Evolutionary conservation across 805 yeast species (phyloP).

Genomic region (Jamesozyma piceae): DNA sequence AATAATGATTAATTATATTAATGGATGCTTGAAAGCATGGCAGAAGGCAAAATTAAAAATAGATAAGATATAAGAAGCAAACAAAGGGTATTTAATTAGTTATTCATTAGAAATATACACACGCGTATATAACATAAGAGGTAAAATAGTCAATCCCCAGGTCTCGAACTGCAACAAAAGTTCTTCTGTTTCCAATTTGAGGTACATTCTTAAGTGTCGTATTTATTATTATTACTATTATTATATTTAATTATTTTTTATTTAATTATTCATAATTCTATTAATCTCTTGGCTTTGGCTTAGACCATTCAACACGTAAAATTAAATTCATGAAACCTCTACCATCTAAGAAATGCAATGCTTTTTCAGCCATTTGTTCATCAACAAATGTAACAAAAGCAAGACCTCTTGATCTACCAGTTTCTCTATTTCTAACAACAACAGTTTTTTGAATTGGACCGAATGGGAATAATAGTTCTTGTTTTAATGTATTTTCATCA

Average conservation of each 20-base stretch:
- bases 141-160: too few species aligned
- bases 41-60: slow-evolving; percentile 28
- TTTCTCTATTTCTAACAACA: slow-evolving; percentile 82
- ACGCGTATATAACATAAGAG: too few species aligned
- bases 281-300: slow-evolving; percentile 28
- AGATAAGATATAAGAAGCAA: slow-evolving; percentile 4
- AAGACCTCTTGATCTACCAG: slow-evolving; percentile 90
- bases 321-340: slow-evolving; percentile 88
- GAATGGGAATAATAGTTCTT: slow-evolving; percentile 57
- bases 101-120: neutral
- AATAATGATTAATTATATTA: slow-evolving; percentile 30
- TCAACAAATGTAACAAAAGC: slow-evolving; percentile 82
- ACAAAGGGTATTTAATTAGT: neutral
- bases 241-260: too few species aligned
- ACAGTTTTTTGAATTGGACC: slow-evolving; percentile 68
- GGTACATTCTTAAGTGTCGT: too few species aligned
- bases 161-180: too few species aligned
- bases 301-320: slow-evolving; percentile 55
- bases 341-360: slow-evolving; percentile 71
- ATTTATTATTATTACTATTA: too few species aligned
- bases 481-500: slow-evolving; percentile 69
- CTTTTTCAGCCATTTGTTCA: slow-evolving; percentile 62
- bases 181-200: too few species aligned
- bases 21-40: slow-evolving; percentile 34
- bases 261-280: too few species aligned